Conservation (phyloP, 2,329 filamentous ascomycete species). For the Phyllachora maydis region DNA sequence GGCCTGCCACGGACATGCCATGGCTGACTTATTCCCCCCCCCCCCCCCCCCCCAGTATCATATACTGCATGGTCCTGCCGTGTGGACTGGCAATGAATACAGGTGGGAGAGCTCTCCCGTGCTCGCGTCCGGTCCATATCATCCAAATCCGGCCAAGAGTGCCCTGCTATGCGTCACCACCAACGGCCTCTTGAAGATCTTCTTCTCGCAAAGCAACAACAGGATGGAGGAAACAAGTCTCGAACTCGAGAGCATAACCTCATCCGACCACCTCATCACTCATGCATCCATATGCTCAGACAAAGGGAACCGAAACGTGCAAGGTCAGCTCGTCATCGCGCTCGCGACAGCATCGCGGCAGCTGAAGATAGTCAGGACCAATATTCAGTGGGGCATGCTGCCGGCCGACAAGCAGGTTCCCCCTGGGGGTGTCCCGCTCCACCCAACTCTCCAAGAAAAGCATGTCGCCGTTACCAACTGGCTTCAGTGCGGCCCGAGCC, state of each 20-base stretch:
- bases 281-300: constrained; percentile 61
- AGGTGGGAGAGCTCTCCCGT: constrained; percentile 46
- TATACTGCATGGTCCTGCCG: constrained; percentile 36
- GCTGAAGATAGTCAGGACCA: constrained; percentile 52
- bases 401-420: constrained; percentile 30
- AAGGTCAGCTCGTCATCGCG: constrained; percentile 34
- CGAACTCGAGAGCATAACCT: constrained; percentile 55
- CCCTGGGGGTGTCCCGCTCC: constrained; percentile 22
- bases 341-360: constrained; percentile 51
- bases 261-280: constrained; percentile 56
- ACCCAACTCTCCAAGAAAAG: constrained; percentile 29
- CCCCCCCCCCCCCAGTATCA: constrained; percentile 21
- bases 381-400: constrained; percentile 51
- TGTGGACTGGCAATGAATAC: constrained; percentile 43
- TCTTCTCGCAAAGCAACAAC: constrained; percentile 56
- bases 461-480: constrained; percentile 37
- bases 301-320: constrained; percentile 28
- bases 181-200: constrained; percentile 51
- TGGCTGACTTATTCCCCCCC: too few species aligned
- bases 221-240: constrained; percentile 51
- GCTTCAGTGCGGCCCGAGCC: constrained; percentile 24
- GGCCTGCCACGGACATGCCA: background rate
- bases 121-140: constrained; percentile 48
- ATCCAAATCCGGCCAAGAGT: constrained; percentile 50
- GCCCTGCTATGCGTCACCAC: constrained; percentile 60